Evolutionary conservation across 768 basidiomycete species (phyloP), one percentile per base, ranked within the genome.

Genomic region (Mycena venus): DNA sequence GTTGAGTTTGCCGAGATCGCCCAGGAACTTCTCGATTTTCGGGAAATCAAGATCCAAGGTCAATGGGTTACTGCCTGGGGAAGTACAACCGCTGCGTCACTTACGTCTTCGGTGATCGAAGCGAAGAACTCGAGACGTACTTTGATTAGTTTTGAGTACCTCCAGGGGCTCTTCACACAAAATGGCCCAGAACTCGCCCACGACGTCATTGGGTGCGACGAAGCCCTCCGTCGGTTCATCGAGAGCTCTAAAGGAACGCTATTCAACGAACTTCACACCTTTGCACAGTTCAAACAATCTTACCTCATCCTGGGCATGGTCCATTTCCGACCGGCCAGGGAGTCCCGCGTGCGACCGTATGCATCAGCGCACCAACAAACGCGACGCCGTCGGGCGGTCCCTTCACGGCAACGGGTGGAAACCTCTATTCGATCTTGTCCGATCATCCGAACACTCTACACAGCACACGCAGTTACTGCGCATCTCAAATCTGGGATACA

Each of bases 341-440:
- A n/a, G n/a, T n/a, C n/a, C n/a, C n/a, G n/a, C n/a, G n/a, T n/a
- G n/a, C n/a, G n/a, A n/a, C n/a, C n/a, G n/a, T n/a, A n/a, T n/a
- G n/a, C n/a, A n/a, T n/a, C n/a, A n/a, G n/a, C n/a, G n/a, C n/a
- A n/a, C n/a, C n/a, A n/a, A n/a, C n/a, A n/a, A n/a, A n/a, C n/a
- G n/a, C n/a, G n/a, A n/a, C n/a, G n/a, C n/a, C n/a, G 55, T 56
- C 55, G 55, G 55, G 55, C 55, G 55, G 55, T 23, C 55, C 55
- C 55, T 4, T 56, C 55, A 38, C 36, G 36, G 36, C 7, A 38
- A 38, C 36, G 36, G 7, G 36, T 38, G 36, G 36, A 38, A 38
- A 56, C 55, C 55, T 56, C 55, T 56, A 56, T 56, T 56, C 55
- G 55, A 56, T 56, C 55, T 56, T 56, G 55, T 27, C 55, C 55